These are phyloP conservation scores for Exutisphaerella laricina DNA, from an alignment of 2,329 filamentous ascomycete species.

Conservation along the genomic window DNA sequence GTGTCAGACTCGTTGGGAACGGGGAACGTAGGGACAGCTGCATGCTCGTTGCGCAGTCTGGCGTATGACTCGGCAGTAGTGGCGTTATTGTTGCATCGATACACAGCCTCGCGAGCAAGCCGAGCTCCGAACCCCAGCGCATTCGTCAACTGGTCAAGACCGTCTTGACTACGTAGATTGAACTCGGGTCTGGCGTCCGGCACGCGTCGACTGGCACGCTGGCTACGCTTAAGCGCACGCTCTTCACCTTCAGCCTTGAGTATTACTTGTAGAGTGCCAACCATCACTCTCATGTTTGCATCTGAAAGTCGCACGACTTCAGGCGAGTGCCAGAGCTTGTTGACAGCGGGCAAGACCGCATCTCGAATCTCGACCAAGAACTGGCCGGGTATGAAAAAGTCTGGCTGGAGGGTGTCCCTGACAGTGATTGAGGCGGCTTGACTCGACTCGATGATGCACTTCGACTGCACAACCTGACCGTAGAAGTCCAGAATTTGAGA, in stretches of 20 bases:
- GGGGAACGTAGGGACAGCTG: conserved; percentile 26
- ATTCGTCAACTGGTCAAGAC: conserved; percentile 41
- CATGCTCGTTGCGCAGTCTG: conserved; percentile 36
- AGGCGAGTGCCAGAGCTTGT: conserved; percentile 76
- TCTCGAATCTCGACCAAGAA: conserved; percentile 82
- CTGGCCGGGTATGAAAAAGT: conserved; percentile 64
- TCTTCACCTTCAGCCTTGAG: conserved; percentile 71
- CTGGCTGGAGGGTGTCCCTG: conserved; percentile 43
- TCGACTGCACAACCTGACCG: conserved; percentile 66
- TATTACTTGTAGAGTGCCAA: conserved; percentile 77
- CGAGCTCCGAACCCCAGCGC: conserved; percentile 50
- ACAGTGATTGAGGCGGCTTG: conserved; percentile 48
- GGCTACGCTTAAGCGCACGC: conserved; percentile 56
- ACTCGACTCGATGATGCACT: conserved; percentile 71
- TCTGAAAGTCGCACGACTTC: conserved; percentile 76
- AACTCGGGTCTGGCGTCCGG: conserved; percentile 48
- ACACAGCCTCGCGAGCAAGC: conserved; percentile 72
- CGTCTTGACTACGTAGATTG: conserved; percentile 44
- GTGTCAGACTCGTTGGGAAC: conserved; percentile 24
- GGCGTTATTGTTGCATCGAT: conserved; percentile 66
- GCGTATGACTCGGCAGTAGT: conserved; percentile 68
- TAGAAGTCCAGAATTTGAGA: conserved; percentile 84
- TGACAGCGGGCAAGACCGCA: conserved; percentile 69
- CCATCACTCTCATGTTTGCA: conserved; percentile 68
- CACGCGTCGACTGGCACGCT: conserved; percentile 50